These are phyloP conservation scores for Tolypocladium nubicola DNA, from an alignment of 2,329 filamentous ascomycete species.

Conservation along the genomic window DNA sequence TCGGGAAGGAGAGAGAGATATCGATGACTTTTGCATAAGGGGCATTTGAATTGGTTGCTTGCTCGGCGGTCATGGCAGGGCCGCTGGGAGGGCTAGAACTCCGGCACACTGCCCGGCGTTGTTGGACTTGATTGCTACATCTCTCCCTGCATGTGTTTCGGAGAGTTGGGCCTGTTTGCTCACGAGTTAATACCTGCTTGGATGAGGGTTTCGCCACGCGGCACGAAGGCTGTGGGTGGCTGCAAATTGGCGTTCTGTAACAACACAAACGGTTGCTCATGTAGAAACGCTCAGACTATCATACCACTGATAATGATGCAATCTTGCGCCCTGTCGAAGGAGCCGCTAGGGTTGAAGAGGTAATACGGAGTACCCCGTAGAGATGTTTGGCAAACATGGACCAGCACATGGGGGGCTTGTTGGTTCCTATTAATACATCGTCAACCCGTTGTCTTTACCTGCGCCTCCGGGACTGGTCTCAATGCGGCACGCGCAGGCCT, in stretches of 20 bases:
- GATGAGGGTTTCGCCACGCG: neutral
- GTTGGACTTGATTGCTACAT: neutral
- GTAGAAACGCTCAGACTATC: neutral
- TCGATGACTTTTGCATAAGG: conserved; percentile 68
- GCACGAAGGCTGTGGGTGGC: neutral
- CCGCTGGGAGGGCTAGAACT: neutral
- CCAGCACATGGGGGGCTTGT: neutral
- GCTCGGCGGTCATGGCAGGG: neutral
- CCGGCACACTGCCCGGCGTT: neutral
- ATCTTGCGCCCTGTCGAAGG: neutral
- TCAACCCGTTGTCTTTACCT: neutral
- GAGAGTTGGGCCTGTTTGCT: neutral
- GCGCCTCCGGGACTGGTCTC: neutral
- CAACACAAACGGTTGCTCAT: neutral
- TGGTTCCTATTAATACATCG: neutral
- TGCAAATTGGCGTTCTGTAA: neutral
- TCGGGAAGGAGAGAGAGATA: conserved; percentile 65
- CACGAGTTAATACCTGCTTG: neutral
- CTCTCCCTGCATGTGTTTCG: neutral
- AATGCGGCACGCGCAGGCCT: neutral
- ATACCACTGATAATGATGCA: neutral
- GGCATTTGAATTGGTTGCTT: neutral
- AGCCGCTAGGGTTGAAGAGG: neutral
- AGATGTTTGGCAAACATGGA: neutral
- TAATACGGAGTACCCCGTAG: no score